Conservation (phyloP, 345 rosid species). For the Gossypium turneri region DNA sequence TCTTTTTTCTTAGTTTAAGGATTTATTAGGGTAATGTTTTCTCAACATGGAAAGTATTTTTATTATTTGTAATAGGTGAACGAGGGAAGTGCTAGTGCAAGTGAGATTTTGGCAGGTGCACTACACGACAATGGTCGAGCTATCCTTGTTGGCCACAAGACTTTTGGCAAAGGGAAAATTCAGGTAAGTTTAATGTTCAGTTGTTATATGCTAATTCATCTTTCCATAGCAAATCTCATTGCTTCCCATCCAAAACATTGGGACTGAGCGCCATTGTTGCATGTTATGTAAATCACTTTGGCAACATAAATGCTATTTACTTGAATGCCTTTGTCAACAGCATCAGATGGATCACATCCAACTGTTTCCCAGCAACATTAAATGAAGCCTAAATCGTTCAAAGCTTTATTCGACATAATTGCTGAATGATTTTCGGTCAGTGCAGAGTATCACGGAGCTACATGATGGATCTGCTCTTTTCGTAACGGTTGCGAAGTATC, state of each 20-base stretch:
- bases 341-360: neutral
- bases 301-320: neutral
- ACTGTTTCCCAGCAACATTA: neutral
- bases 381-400: too few species aligned
- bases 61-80: conserved; percentile 52
- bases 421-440: conserved; percentile 10
- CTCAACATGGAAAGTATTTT: neutral
- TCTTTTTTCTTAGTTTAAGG: neutral
- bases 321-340: neutral
- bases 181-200: conserved; percentile 46
- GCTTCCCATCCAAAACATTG: neutral
- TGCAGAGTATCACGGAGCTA: conserved; percentile 77
- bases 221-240: neutral
- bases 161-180: conserved; percentile 88
- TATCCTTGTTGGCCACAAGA: conserved; percentile 76
- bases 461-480: conserved; percentile 90
- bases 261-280: neutral
- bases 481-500: conserved; percentile 83
- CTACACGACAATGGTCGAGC: conserved; percentile 91
- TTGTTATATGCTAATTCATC: neutral
- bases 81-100: conserved; percentile 94
- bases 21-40: neutral
- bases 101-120: conserved; percentile 92
- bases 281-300: neutral
- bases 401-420: conserved; percentile 1